Base-by-base conservation (phyloP, 306 rosid genomes). In the Cucumis cinereus region DNA sequence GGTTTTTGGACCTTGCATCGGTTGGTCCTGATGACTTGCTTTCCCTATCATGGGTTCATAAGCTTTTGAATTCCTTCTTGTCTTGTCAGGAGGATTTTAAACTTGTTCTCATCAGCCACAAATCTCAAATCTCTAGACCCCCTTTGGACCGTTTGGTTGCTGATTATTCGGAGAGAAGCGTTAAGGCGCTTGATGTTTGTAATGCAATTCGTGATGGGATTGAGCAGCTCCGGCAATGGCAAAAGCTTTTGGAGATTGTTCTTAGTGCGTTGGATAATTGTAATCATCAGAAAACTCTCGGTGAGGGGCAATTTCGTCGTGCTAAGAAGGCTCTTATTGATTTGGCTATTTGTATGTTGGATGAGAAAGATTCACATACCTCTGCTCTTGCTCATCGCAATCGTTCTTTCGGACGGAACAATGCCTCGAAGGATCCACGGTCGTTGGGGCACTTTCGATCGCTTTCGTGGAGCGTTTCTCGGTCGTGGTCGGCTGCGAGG, bases 181-280 rank as follows among this genome's bases (percentile, higher is more conserved):
- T 93, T 49, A 93, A 93, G 78, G 92, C 96, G 2, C 83, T 93
- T 8, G 98, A 93, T 73, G 91, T 93, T 6, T 93, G 98, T 72
- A 93, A 93, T 66, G 97, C 98, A 2, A 76, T 93, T 43, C 89
- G 98, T 24, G 97, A 93, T 76, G 98, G 98, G 62, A 79, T 93
- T 77, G 97, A 93, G 59, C 92, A 87, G 85, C 81, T 93, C 73
- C 63, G 90, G 53, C 97, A 91, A 72, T 93, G 96, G 96, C 87
- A 87, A 77, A 91, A 85, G 82, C 85, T 87, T 1, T 59, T 91
- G 10, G 96, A 91, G 85, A 93, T 93, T 30, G 97, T 93, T 17
- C 82, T 84, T 0, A 81, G 81, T 60, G 94, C 97, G 8, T 84
- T 93, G 71, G 87, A 85, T 75, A 85, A 88, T 41, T 79, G 74